A percentile compares a stretch with the other conserved stretches of the same genome.
phyloP scores from a whole-genome alignment of 2,329 filamentous ascomycete species.

The Polychaeton citri region DNA sequence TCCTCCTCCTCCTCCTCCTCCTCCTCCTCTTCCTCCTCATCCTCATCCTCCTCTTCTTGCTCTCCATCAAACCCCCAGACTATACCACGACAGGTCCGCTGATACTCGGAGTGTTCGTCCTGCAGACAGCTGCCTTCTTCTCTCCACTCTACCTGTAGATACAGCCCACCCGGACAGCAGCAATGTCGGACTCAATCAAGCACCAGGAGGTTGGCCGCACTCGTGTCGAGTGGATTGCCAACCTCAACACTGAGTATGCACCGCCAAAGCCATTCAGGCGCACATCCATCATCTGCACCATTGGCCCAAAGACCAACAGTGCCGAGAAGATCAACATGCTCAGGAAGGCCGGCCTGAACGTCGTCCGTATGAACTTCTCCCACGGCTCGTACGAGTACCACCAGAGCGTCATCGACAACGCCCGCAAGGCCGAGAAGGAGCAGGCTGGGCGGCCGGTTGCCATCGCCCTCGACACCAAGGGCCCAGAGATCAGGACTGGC shows the following conservation, averaged over 20 bases:
- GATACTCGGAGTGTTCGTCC: too few relatives aligned
- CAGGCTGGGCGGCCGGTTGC: conserved; percentile 77
- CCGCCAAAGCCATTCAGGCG: conserved; percentile 85
- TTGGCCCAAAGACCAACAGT: conserved; percentile 98
- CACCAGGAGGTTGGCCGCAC: conserved; percentile 66
- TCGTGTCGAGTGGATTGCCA: conserved; percentile 55
- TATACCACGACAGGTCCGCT: too few relatives aligned
- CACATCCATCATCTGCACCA: conserved; percentile 97
- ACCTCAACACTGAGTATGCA: conserved; percentile 79
- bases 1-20: background rate
- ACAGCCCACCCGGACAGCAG: conserved; percentile 6
- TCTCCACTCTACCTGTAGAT: background rate
- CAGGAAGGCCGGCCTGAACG: conserved; percentile 77
- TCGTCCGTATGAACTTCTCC: conserved; percentile 99
- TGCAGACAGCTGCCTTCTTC: conserved; percentile 1
- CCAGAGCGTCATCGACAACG: conserved; percentile 95
- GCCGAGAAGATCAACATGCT: conserved; percentile 94
- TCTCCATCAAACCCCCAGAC: background rate
- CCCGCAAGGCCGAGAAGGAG: conserved; percentile 68
- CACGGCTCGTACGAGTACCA: conserved; percentile 92
- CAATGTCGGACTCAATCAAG: conserved; percentile 64
- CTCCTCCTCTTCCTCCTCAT: background rate
- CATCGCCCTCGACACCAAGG: conserved; percentile 81
- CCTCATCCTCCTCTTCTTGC: background rate
- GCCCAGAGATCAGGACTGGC: conserved; percentile 76